phyloP scores from a whole-genome alignment of 139 green algal genomes.

The Marvania coccoides region DNA sequence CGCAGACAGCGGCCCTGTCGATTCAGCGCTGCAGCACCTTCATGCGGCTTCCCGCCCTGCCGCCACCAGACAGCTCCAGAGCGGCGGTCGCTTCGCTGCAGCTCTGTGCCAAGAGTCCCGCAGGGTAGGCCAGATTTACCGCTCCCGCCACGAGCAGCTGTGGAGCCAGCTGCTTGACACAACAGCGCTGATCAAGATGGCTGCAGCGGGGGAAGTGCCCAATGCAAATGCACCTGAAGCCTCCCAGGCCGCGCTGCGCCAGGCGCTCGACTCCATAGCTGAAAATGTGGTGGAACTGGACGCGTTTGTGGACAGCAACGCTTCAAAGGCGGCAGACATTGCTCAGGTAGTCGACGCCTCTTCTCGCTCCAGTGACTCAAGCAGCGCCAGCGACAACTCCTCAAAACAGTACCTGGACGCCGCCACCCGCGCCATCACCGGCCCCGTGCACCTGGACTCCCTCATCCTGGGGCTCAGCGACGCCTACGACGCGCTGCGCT shows the following conservation, averaged over 20 bases:
- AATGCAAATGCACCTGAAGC: not conserved
- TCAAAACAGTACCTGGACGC: not conserved
- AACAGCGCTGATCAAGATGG: not conserved
- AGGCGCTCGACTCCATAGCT: not conserved
- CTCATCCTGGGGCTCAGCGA: slow-evolving; percentile 33
- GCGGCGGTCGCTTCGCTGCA: not conserved
- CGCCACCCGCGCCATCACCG: not conserved
- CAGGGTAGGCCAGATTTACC: not conserved
- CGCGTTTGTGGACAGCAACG: slow-evolving; percentile 34
- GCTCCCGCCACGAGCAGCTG: slow-evolving; percentile 17
- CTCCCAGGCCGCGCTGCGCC: not conserved
- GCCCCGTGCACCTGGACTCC: slow-evolving; percentile 11
- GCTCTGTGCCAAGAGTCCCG: not conserved
- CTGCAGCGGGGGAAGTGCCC: not conserved
- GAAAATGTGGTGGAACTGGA: slow-evolving; percentile 22
- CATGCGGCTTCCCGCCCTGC: not conserved
- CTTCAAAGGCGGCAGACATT: slow-evolving; percentile 7
- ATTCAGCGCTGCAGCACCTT: not conserved
- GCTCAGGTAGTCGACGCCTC: slow-evolving; percentile 4
- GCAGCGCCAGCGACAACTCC: not conserved
- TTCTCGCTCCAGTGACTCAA: not conserved
- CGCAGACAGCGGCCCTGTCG: not conserved
- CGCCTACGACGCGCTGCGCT: slow-evolving; percentile 12
- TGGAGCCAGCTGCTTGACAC: slow-evolving; percentile 27
- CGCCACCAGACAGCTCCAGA: too few species aligned